phyloP scores from a whole-genome alignment of 2,329 filamentous ascomycete genomes.

The Botrytis tulipae region DNA sequence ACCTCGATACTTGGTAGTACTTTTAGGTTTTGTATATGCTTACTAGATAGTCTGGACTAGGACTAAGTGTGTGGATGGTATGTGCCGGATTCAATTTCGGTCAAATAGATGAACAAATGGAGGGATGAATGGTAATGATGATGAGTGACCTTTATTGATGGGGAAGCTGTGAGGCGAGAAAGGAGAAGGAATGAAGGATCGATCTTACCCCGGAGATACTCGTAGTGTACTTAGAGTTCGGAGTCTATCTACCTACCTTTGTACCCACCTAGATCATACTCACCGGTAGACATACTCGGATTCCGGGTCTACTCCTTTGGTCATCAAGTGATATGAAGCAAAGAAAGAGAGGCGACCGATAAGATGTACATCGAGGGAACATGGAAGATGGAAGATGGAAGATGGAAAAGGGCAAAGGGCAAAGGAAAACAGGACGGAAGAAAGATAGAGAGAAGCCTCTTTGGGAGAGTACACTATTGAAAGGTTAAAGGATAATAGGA shows the following conservation, averaged over 20 bases:
- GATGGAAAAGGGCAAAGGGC: not conserved
- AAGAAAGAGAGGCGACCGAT: not conserved
- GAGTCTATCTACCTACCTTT: not conserved
- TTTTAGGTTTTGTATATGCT: not conserved
- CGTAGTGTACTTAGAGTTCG: not conserved
- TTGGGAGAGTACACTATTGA: not conserved
- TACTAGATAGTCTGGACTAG: not conserved
- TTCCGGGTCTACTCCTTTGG: not conserved
- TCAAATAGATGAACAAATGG: not conserved
- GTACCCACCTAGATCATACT: not conserved
- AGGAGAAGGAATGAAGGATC: slow-evolving; percentile 7
- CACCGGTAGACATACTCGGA: not conserved
- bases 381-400: not conserved
- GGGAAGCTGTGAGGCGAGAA: not conserved
- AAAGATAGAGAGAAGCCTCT: not conserved
- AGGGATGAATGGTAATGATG: not conserved
- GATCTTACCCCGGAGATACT: not conserved
- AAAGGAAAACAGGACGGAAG: not conserved
- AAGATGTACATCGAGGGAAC: not conserved
- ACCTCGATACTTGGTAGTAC: not conserved
- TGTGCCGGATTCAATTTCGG: not conserved
- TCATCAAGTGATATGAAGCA: not conserved
- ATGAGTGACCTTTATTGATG: not conserved
- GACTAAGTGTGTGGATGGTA: not conserved
- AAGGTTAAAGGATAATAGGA: not conserved